Evolutionary conservation across 768 basidiomycete species (phyloP), one percentile per base, ranked within the genome.

Genomic region (Saitozyma podzolica): DNA sequence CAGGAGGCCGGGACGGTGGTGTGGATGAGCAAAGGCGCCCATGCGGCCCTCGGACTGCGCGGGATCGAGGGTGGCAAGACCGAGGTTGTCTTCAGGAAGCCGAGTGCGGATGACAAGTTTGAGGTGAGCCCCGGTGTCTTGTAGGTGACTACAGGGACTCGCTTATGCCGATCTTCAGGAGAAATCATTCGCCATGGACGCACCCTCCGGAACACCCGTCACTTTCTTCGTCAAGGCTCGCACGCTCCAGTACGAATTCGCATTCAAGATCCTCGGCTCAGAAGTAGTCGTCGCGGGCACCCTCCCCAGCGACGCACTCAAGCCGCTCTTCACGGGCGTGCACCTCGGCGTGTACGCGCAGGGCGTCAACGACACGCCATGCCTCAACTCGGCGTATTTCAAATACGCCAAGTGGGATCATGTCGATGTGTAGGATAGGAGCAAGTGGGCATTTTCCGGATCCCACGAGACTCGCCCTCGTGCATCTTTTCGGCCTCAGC

Each of bases 351-450:
- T 56, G 6, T 56, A 56, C 17, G 55, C 55, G 6, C 55, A 56
- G 37, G 55, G 55, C 16, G 55, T n/a, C 9, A 6, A 16, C 13
- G 40, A 56, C 14, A 47, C 37, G 8, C 57, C 57, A 13, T 58
- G 57, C 17, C 13, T 48, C 6, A 19, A 58, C 10, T 39, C 57
- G n/a, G 57, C 57, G 17, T 58, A 58, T 39, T 58, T 58, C 47
- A 39, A 58, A 20, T 58, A 58, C 40, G 57, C 57, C 29, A 58
- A 58, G 37, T 58, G 57, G 57, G 47, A 29, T 29, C 29, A 29
- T 29, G 29, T 29, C 29, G 29, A 29, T 29, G 29, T 29, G 29
- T 29, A 29, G 29, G 29, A 5, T 5, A 29, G 29, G 29, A 29
- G 29, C 29, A 29, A 29, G 5, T 29, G 2, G 29, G 29, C 29